A percentile compares a stretch with the other conserved stretches of the same genome.
These are phyloP conservation scores for Pontederia paniculata DNA, from an alignment of 176 grass and related monocot genomes.

Conservation along the genomic window DNA sequence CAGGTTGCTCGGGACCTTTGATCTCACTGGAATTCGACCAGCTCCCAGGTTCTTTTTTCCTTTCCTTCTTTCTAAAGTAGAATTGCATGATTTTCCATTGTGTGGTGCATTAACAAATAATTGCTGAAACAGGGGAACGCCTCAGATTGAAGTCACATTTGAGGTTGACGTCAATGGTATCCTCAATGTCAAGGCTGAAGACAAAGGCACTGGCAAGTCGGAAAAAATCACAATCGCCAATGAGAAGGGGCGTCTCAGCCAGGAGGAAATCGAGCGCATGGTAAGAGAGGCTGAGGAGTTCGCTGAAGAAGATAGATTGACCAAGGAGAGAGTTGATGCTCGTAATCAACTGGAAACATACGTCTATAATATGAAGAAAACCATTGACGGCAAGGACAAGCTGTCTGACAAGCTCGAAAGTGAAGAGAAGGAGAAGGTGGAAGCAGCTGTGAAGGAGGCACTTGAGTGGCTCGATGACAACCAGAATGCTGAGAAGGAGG, in stretches of 20 bases:
- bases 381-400: slow-evolving; percentile 36
- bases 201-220: slow-evolving; percentile 41
- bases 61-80: neutral
- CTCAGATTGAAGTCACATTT: slow-evolving; percentile 46
- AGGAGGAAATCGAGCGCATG: slow-evolving; percentile 47
- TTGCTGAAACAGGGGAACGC: slow-evolving; percentile 27
- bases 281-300: slow-evolving; percentile 44
- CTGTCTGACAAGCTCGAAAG: slow-evolving; percentile 36
- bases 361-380: slow-evolving; percentile 51
- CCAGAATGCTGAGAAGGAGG: slow-evolving; percentile 42
- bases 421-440: slow-evolving; percentile 48
- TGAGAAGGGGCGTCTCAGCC: slow-evolving; percentile 39
- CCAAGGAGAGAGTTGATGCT: slow-evolving; percentile 42
- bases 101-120: neutral
- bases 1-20: slow-evolving; percentile 47
- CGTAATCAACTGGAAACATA: slow-evolving; percentile 44
- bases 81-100: neutral
- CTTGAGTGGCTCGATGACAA: slow-evolving; percentile 51
- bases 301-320: slow-evolving; percentile 37
- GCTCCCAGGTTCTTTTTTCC: slow-evolving; percentile 28
- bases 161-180: slow-evolving; percentile 47
- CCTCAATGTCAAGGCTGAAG: slow-evolving; percentile 40
- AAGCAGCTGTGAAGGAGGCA: slow-evolving; percentile 32
- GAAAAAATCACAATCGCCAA: slow-evolving; percentile 58
- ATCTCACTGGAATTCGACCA: slow-evolving; percentile 47